Base-by-base conservation (phyloP, 345 rosid genomes). In the Theobroma cacao region DNA sequence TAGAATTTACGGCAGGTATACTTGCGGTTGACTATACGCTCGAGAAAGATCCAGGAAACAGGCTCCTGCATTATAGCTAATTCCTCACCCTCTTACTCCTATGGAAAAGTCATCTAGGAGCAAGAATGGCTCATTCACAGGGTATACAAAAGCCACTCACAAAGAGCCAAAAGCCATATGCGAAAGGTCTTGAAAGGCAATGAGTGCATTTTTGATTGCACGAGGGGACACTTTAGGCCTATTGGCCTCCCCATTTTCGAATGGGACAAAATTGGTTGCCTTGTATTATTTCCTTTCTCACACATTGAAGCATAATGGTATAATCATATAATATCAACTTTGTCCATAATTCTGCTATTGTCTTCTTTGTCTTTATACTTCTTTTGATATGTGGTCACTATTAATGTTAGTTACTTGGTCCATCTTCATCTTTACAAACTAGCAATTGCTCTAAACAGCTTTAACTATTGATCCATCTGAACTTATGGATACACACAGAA, bases 171-270 rank as follows among this genome's bases (percentile, higher is more conserved):
- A n/a, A 74, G 66, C 59, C 43, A 73, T 33, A 55, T 33, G 36
- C 14, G 5, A 72, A 53, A 33, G 47, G 65, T 58, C 77, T 58
- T 59, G 30, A 74, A 56, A 41, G 24, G 77, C 36, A 74, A 74
- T 59, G 53, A 74, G 40, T 74, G 77, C 77, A 59, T 41, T 28
- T 62, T 76, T 63, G 45, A 76, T 48, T 63, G 78, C 61, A 13
- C 10, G 62, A 76, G 72, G 78, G 71, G 78, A 63, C 78, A 76
- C 47, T 64, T 75, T 60, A 74, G 48, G 70, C 15, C 61, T 30
- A 75, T 63, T 75, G 78, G 72, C 47, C 60, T 63, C 71, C 59
- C 61, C 33, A 45, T 62, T 75, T 31, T 74, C 28, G 78, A 61
- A 47, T 31, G 63, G 78, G 78, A 75, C 72, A 76, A 76, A 62